Conservation (phyloP, 306 rosid genomes). For the Castanea sativa region DNA sequence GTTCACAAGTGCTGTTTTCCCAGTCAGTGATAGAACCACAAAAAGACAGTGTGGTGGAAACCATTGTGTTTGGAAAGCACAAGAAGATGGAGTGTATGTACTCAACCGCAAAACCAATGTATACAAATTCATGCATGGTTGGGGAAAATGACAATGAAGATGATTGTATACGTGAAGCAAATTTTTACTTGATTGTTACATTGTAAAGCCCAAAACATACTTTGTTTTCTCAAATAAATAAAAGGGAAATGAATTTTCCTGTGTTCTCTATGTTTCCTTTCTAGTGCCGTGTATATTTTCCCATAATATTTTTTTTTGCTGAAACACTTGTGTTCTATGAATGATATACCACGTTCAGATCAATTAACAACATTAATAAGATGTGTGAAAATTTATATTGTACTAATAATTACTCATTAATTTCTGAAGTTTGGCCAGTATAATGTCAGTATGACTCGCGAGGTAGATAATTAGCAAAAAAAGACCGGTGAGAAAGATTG, state of each 20-base stretch:
- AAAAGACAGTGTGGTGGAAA: conserved; percentile 1
- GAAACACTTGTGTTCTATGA: no score
- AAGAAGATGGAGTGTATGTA: neutral
- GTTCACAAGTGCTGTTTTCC: neutral
- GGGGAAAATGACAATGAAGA: neutral
- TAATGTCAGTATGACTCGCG: no score
- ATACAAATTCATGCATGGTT: neutral
- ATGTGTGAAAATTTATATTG: no score
- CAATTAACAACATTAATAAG: no score
- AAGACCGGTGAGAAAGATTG: no score
- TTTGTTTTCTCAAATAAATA: neutral
- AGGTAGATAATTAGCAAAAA: no score
- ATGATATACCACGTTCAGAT: no score
- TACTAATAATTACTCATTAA: no score
- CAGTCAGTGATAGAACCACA: neutral
- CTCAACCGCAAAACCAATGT: neutral
- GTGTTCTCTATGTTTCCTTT: neutral
- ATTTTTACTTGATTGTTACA: no score
- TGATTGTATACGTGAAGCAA: neutral
- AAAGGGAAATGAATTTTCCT: neutral
- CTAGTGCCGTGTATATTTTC: neutral
- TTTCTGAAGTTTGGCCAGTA: no score
- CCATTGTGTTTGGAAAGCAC: neutral
- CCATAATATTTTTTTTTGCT: neutral
- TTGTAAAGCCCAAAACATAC: neutral